A percentile compares a stretch with the other conserved stretches of the same genome.
phyloP scores from a whole-genome alignment of 345 rosid species.

The Salix brachista region DNA sequence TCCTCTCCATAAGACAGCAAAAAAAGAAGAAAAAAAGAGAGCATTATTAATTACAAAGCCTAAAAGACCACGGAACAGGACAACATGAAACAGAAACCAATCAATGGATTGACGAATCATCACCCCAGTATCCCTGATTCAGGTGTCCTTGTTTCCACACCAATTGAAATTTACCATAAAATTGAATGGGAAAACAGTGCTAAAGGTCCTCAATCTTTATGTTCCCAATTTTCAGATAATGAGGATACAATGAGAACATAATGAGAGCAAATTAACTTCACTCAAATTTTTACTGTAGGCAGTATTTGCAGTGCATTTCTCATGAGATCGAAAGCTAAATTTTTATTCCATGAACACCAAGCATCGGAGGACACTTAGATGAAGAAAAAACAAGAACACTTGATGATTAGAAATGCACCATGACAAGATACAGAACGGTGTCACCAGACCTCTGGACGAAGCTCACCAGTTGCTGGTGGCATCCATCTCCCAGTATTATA shows the following conservation, averaged over 20 bases:
- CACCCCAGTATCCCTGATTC: not conserved
- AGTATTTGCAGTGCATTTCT: not conserved
- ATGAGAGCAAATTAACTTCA: not conserved
- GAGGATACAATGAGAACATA: not conserved
- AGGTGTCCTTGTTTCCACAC: not conserved
- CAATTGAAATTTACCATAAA: not conserved
- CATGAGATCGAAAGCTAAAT: not conserved
- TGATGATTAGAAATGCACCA: not conserved
- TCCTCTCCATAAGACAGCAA: not conserved
- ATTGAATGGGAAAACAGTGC: not conserved
- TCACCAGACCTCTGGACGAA: constrained; percentile 98
- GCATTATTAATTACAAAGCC: not conserved
- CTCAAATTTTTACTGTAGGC: not conserved
- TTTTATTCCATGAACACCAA: constrained; percentile 11
- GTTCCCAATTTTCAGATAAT: not conserved
- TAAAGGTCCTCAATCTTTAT: not conserved
- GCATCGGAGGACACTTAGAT: constrained; percentile 4
- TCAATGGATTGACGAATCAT: not conserved
- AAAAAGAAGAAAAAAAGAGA: not conserved
- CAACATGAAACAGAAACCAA: not conserved
- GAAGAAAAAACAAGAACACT: not conserved
- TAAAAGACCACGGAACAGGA: not conserved
- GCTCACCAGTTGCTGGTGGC: constrained; percentile 99
- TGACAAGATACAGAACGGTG: not conserved
- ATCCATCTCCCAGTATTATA: constrained; percentile 96